A percentile compares a stretch with the other conserved stretches of the same genome.
Evolutionary conservation across 495 filamentous ascomycete species (phyloP).

Genomic region (Parachaetomium inaequale): DNA sequence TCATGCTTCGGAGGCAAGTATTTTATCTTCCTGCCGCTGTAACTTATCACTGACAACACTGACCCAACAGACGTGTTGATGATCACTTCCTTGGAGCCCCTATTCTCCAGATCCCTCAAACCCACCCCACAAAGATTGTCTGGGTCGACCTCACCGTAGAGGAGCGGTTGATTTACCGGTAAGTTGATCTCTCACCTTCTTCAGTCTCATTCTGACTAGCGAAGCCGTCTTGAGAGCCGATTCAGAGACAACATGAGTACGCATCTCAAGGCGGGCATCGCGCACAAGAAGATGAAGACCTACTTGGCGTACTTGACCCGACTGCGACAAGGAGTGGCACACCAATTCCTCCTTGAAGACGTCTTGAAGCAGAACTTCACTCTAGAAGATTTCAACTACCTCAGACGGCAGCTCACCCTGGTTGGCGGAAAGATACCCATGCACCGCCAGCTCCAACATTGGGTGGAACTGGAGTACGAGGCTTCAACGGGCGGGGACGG

Average conservation of each 20-base stretch:
- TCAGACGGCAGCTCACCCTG: neutral
- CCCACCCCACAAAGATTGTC: neutral
- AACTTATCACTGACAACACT: neutral
- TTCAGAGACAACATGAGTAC: slow-evolving; percentile 6
- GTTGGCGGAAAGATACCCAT: neutral
- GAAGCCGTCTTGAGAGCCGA: neutral
- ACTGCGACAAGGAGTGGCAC: neutral
- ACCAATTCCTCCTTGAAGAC: neutral
- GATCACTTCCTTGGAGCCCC: neutral
- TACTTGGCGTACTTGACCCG: slow-evolving; percentile 2
- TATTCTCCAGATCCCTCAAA: neutral
- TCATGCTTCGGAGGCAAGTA: slow-evolving; percentile 5
- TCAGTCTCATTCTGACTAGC: neutral
- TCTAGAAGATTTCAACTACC: neutral
- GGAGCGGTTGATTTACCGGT: slow-evolving; percentile 8
- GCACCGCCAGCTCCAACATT: neutral
- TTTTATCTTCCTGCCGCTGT: neutral
- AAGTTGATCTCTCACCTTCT: neutral
- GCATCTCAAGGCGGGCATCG: neutral
- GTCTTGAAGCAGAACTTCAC: slow-evolving; percentile 3
- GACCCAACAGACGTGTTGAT: neutral
- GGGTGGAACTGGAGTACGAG: slow-evolving; percentile 8
- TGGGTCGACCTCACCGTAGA: neutral
- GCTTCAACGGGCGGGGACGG: neutral
- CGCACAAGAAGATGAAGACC: neutral